Evolutionary conservation across 2,329 filamentous ascomycete species (phyloP), one percentile per base, ranked within the genome.

Genomic region (Pseudogymnoascus sp.): DNA sequence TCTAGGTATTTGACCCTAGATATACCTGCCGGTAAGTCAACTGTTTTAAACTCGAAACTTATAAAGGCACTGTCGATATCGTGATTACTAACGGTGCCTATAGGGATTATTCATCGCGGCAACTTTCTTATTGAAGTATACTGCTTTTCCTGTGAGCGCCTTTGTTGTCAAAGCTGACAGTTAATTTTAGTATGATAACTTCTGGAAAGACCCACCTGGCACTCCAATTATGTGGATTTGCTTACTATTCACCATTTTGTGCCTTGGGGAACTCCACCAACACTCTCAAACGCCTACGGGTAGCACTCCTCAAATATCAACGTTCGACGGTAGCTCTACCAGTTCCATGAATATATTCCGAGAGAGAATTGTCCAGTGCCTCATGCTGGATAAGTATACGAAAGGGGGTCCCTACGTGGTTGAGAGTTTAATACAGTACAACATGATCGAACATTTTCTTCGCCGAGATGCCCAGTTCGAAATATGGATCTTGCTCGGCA

Each of bases 401-500:
- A 70, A 62, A 33, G 66, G 69, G 29, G 67, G 67, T 38, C 70
- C 72, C 33, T 69, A 70, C 65, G 65, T 68, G 44, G 53, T 74
- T 15, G 70, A 72, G 62, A 69, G 68, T 13, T 37, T 74, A 15
- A 67, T 74, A 26, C 42, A 67, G 7, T 64, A 68, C 62, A 64
- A 68, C 38, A 63, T 60, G 40, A 67, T 60, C 37, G 70, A 73
- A 60, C 67, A 66, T 63, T 26, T 71, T 38, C 64, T 68, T 67
- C 73, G 75, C 40, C 71, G 74, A 59, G 70, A 73, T 7, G 66
- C 68, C n/a, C 72, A 76, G 64, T 71, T 70, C 59, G 77, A 80
- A 65, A 75, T 73, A 1, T 77, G 83, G 70, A 74, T 85, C 31
- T 78, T 83, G 66, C 77, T 80, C 2, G 79, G 81, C 19, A 77